phyloP scores from a whole-genome alignment of 495 filamentous ascomycete species.

The Xeromyces bisporus region DNA sequence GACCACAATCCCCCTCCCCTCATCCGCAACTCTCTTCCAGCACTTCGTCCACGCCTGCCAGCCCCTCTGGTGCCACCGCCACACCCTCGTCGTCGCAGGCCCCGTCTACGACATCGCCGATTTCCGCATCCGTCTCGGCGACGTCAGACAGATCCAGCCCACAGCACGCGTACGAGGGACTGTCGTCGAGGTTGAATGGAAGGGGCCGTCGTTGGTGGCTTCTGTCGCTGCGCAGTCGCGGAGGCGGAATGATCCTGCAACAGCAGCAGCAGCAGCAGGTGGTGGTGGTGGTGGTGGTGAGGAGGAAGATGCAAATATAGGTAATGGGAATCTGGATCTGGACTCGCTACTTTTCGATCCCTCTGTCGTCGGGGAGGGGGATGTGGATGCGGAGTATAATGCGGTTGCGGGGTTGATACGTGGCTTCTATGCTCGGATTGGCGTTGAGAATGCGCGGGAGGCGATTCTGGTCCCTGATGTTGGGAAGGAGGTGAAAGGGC shows the following conservation, averaged over 20 bases:
- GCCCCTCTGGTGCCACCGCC: slow-evolving; percentile 28
- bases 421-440: slow-evolving; percentile 24
- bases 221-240: slow-evolving; percentile 6
- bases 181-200: slow-evolving; percentile 30
- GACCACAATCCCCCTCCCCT: slow-evolving; percentile 21
- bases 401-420: slow-evolving; percentile 23
- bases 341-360: slow-evolving; percentile 5
- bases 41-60: slow-evolving; percentile 30
- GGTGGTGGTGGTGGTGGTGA: slow-evolving; percentile 1
- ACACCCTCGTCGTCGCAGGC: slow-evolving; percentile 24
- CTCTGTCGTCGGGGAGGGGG: slow-evolving; percentile 18
- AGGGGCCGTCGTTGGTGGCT: slow-evolving; percentile 21
- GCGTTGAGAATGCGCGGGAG: slow-evolving; percentile 20
- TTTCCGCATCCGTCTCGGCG: slow-evolving; percentile 27
- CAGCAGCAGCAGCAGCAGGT: background rate
- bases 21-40: slow-evolving; percentile 20
- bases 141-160: slow-evolving; percentile 28
- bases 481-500: slow-evolving; percentile 24
- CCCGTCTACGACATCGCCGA: slow-evolving; percentile 29
- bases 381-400: slow-evolving; percentile 27
- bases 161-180: slow-evolving; percentile 20
- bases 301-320: slow-evolving; percentile 12
- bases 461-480: slow-evolving; percentile 26
- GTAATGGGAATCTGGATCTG: slow-evolving; percentile 17
- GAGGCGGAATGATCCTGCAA: background rate